Percentiles rank a stretch among this genome's conserved stretches.
phyloP scores from a whole-genome alignment of 192 early-diverging fungal species.

The Entomortierella parvispora region DNA sequence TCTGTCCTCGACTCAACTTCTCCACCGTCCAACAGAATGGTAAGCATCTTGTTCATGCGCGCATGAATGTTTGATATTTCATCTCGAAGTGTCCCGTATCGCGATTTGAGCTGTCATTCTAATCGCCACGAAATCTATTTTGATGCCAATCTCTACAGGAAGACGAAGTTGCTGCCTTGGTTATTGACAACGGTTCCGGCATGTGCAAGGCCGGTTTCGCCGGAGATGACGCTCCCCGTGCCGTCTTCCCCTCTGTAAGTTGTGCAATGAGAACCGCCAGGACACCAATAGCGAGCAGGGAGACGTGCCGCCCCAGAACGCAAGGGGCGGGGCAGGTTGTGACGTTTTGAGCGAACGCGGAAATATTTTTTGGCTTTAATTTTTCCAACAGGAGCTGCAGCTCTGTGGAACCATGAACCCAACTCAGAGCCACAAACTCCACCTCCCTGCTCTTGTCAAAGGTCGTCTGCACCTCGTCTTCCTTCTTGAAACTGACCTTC shows the following conservation, averaged over 20 bases:
- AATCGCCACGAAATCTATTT: too few relatives aligned
- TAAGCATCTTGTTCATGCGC: too few relatives aligned
- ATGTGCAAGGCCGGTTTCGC: slow-evolving; percentile 97
- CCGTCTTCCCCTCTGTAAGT: slow-evolving; percentile 65
- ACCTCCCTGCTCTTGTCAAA: background rate
- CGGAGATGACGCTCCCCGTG: slow-evolving; percentile 91
- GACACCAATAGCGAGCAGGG: background rate
- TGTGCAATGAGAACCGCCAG: background rate
- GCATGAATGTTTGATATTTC: too few relatives aligned
- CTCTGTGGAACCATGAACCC: background rate
- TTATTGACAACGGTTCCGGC: slow-evolving; percentile 94
- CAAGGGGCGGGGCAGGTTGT: slow-evolving; percentile 12
- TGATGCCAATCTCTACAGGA: slow-evolving; percentile 48
- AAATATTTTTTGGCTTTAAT: too few relatives aligned
- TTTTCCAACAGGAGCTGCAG: background rate
- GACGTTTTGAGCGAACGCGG: slow-evolving; percentile 11
- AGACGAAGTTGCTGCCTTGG: slow-evolving; percentile 88
- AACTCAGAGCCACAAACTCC: background rate
- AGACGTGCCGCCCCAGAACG: background rate
- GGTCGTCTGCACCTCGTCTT: too few relatives aligned
- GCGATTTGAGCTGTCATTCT: too few relatives aligned
- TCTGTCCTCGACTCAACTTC: background rate
- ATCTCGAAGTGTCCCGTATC: too few relatives aligned
- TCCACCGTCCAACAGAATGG: too few relatives aligned
- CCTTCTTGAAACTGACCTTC: background rate